phyloP scores from a whole-genome alignment of 345 rosid genomes.

The Euphorbia peplus region DNA sequence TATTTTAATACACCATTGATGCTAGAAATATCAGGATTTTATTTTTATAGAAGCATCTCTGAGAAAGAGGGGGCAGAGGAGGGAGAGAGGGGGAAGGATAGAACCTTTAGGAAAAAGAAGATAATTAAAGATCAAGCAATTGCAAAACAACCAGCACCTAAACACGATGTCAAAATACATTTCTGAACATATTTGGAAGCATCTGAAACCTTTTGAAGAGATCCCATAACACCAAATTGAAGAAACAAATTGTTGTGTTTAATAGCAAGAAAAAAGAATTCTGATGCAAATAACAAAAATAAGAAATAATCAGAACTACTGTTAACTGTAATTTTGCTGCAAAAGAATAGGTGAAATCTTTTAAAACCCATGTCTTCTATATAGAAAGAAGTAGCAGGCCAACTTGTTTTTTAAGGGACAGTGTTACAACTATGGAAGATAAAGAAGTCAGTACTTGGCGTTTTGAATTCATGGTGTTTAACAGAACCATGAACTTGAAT shows the following conservation, averaged over 20 bases:
- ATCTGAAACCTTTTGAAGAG: not conserved
- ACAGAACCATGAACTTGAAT: no score
- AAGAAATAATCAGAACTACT: not conserved
- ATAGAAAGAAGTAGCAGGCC: no score
- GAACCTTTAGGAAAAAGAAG: not conserved
- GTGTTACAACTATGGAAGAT: no score
- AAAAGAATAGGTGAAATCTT: not conserved
- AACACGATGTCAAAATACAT: not conserved
- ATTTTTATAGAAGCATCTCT: not conserved
- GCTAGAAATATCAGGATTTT: not conserved
- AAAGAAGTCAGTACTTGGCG: no score
- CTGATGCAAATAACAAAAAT: not conserved
- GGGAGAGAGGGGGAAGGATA: not conserved
- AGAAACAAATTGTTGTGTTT: not conserved
- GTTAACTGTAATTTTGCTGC: no score
- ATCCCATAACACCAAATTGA: not conserved
- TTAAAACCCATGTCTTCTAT: not conserved
- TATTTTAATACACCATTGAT: not conserved
- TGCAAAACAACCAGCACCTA: not conserved
- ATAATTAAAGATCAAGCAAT: not conserved
- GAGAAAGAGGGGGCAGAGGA: not conserved
- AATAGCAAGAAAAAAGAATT: not conserved
- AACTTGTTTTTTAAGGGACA: no score
- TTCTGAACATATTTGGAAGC: not conserved
- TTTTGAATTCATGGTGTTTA: no score